These are phyloP conservation scores for Nyctanthes arbortristis DNA, from an alignment of 257 asterid species.

Conservation along the genomic window DNA sequence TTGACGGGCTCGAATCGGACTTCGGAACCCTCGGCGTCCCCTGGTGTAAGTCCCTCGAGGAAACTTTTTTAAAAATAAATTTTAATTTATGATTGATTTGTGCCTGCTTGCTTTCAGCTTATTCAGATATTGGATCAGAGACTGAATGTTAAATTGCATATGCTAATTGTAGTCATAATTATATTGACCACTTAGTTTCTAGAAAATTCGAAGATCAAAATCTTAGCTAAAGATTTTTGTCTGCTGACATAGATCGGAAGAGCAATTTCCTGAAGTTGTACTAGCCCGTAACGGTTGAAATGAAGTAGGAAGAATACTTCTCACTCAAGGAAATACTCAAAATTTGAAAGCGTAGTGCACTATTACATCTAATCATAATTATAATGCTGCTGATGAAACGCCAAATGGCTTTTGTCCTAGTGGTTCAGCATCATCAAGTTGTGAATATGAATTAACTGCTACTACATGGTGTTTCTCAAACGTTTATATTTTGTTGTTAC, in stretches of 20 bases:
- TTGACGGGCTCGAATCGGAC: slow-evolving; percentile 76
- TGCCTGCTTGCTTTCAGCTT: background rate
- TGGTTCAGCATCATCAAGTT: background rate
- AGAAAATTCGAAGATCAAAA: background rate
- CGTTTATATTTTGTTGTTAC: background rate
- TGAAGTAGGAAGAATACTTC: background rate
- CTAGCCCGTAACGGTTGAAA: background rate
- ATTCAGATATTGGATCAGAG: slow-evolving; percentile 17
- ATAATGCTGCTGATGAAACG: slow-evolving; percentile 7
- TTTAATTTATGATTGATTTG: background rate
- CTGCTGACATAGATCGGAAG: no score
- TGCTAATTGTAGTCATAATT: background rate
- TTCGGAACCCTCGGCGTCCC: slow-evolving; percentile 98
- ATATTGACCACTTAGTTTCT: no score
- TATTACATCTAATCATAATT: no score
- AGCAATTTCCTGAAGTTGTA: background rate
- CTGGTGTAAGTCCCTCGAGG: slow-evolving; percentile 67
- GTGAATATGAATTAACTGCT: slow-evolving; percentile 4
- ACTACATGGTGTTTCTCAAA: background rate
- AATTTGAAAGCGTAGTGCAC: no score
- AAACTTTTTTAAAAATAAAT: no score
- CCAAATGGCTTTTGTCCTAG: slow-evolving; percentile 2
- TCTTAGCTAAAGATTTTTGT: background rate
- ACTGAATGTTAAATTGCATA: background rate
- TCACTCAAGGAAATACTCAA: background rate